A percentile compares a stretch with the other conserved stretches of the same genome.
Evolutionary conservation across 495 filamentous ascomycete species (phyloP).

Genomic region (Penicillium egyptiacum): DNA sequence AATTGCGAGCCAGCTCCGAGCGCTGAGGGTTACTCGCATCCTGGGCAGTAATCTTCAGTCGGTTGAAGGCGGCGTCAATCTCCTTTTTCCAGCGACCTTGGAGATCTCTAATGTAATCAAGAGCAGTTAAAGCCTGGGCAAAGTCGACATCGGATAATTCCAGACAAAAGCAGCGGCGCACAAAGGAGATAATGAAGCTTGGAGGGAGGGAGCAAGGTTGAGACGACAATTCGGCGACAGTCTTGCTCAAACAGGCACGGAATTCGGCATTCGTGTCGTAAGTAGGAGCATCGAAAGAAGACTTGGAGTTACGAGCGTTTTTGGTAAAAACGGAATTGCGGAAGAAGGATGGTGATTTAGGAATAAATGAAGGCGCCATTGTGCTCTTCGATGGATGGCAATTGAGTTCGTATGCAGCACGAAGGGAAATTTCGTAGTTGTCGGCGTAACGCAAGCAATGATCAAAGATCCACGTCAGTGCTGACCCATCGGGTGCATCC

Average conservation of each 20-base stretch:
- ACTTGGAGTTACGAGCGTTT: conserved; percentile 33
- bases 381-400: conserved; percentile 52
- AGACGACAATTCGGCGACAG: conserved; percentile 61
- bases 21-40: conserved; percentile 33
- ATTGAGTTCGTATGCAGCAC: conserved; percentile 74
- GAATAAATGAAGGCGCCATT: conserved; percentile 28
- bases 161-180: conserved; percentile 60
- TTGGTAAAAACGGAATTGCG: conserved; percentile 6
- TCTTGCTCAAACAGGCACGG: conserved; percentile 59
- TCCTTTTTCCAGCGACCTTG: conserved; percentile 66
- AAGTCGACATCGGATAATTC: conserved; percentile 65
- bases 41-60: conserved; percentile 44
- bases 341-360: conserved; percentile 33
- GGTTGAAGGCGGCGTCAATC: conserved; percentile 43
- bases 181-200: conserved; percentile 64
- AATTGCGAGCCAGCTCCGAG: conserved; percentile 44
- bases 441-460: conserved; percentile 66
- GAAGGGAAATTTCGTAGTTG: conserved; percentile 69
- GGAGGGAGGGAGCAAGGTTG: conserved; percentile 68
- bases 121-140: conserved; percentile 65
- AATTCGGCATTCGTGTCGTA: conserved; percentile 58
- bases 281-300: conserved; percentile 39
- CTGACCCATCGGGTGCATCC: conserved; percentile 43
- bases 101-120: conserved; percentile 71
- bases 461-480: conserved; percentile 63